phyloP scores from a whole-genome alignment of 2,329 filamentous ascomycete genomes.

The Diaporthe citrichinensis region DNA sequence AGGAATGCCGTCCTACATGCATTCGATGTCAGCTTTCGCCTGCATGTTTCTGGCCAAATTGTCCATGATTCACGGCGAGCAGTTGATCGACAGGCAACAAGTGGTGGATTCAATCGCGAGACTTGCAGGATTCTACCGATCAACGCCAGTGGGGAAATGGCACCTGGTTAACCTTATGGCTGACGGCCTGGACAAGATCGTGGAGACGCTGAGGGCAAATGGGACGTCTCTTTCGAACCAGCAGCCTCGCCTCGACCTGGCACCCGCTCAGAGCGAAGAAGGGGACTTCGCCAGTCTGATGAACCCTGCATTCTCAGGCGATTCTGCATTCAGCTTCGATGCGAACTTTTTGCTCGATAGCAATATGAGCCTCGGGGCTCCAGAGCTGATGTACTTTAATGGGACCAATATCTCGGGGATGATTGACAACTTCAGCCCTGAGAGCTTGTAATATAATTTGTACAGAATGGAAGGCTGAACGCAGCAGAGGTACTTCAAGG shows the following conservation, averaged over 20 bases:
- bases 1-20: constrained; percentile 66
- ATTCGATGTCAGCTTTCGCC: constrained; percentile 67
- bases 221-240: neutral
- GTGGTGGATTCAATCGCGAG: constrained; percentile 55
- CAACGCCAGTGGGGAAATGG: constrained; percentile 57
- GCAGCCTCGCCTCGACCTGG: neutral
- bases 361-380: constrained; percentile 23
- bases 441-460: neutral
- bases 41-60: constrained; percentile 67
- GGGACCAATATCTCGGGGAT: constrained; percentile 45
- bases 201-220: constrained; percentile 11
- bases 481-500: neutral
- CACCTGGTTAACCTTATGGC: constrained; percentile 63
- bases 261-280: neutral
- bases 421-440: constrained; percentile 1
- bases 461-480: no score
- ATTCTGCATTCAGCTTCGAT: constrained; percentile 1
- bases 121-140: constrained; percentile 56
- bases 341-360: constrained; percentile 24
- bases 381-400: constrained; percentile 25
- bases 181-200: constrained; percentile 42
- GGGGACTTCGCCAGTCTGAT: neutral
- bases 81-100: constrained; percentile 54
- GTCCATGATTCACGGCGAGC: constrained; percentile 54
- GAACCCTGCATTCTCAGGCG: neutral